Evolutionary conservation across 2,329 filamentous ascomycete species (phyloP).

Genomic region (Pestalotiopsis sp.): DNA sequence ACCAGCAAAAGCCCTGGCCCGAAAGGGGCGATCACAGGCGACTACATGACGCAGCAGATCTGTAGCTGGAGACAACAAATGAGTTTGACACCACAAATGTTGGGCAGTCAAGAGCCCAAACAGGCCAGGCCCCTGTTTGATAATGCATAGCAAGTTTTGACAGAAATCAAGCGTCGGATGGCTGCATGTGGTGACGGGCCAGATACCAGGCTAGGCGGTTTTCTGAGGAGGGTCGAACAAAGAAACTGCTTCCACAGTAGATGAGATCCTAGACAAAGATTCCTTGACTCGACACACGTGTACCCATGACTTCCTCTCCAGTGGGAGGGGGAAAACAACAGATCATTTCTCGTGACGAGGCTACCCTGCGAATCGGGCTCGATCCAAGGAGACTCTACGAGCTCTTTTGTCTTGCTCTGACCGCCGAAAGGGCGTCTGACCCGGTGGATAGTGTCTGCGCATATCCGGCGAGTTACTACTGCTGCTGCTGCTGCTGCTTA

Average conservation of each 20-base stretch:
- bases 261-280: slow-evolving; percentile 36
- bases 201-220: slow-evolving; percentile 34
- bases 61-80: slow-evolving; percentile 35
- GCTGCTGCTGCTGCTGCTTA: slow-evolving; percentile 19
- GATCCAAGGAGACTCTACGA: slow-evolving; percentile 21
- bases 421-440: slow-evolving; percentile 28
- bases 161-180: slow-evolving; percentile 42
- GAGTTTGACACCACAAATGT: slow-evolving; percentile 45
- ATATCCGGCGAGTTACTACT: slow-evolving; percentile 31
- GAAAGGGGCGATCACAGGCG: slow-evolving; percentile 40
- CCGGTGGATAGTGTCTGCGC: slow-evolving; percentile 33
- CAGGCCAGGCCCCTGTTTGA: slow-evolving; percentile 41
- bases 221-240: slow-evolving; percentile 45
- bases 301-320: slow-evolving; percentile 32
- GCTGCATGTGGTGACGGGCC: slow-evolving; percentile 49
- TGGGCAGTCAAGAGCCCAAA: slow-evolving; percentile 36
- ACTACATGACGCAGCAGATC: slow-evolving; percentile 38
- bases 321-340: slow-evolving; percentile 18
- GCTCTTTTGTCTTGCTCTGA: slow-evolving; percentile 29
- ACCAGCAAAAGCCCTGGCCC: slow-evolving; percentile 34
- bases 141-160: slow-evolving; percentile 36
- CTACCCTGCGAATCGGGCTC: slow-evolving; percentile 20
- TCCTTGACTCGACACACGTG: slow-evolving; percentile 59
- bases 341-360: slow-evolving; percentile 20
- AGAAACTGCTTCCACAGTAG: slow-evolving; percentile 38